Base-by-base conservation (phyloP, 495 filamentous ascomycete genomes). In the Sphaerosporella brunnea region DNA sequence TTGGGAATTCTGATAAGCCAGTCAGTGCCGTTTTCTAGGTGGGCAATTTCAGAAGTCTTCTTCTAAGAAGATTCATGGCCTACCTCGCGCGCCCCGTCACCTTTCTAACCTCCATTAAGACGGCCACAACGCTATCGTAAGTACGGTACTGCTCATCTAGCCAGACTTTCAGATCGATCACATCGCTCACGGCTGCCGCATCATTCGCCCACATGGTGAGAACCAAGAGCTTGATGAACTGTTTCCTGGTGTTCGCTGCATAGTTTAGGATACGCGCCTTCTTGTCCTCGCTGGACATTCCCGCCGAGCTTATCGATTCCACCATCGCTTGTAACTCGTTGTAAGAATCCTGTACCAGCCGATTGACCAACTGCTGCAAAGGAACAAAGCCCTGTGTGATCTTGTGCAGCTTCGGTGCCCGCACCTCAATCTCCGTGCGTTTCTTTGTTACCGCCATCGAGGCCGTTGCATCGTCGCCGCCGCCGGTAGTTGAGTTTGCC, bases 151-250 rank as follows among this genome's bases (percentile, higher is more conserved):
- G 73, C 3, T 63, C 64, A 32, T 73, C 70, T 47, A 86, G 67
- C 67, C 86, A 85, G 9, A 67, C 64, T 58, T 78, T 76, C 41
- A 96, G 63, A 64, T 95, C 87, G 53, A 95, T 87, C 28, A 94
- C 67, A 59, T 76, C 79, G 54, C 78, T 79, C 28, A 96, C 78
- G 42, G 79, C 73, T 23, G 71, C 69, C 21, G 77, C 78, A 55
- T 84, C 82, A 52, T 77, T 73, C 60, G 80, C 80, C 90, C 90
- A 97, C 59, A 82, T 77, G 2, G 77, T 75, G 32, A 97, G 74
- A 13, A 96, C 84, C 10, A 94, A 70, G 13, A 83, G 71, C 64
- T 97, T 95, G 59, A 90, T 84, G 65, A 92, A 96, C 48, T 78
- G 76, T 13, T 72, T 74, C 49, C 80, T 66, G 35, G 73, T 72